These are phyloP conservation scores for Pestalotiopsis sp. DNA, from an alignment of 2,329 filamentous ascomycete species.

Conservation along the genomic window DNA sequence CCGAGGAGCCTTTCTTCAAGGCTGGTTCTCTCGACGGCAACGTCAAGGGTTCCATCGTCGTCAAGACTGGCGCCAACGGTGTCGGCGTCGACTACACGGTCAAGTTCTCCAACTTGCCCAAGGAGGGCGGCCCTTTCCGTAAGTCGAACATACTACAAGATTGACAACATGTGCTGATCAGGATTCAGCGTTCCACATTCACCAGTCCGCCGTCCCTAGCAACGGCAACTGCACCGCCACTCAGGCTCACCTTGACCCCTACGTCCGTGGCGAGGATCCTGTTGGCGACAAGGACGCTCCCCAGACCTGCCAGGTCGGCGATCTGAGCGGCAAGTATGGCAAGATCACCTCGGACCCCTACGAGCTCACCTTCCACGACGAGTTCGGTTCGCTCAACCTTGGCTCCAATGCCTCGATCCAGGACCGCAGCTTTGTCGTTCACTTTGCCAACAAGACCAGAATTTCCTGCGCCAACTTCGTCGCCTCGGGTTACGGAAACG, in stretches of 20 bases:
- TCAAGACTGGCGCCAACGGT: conserved; percentile 45
- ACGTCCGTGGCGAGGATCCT: conserved; percentile 59
- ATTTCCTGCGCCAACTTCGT: conserved; percentile 66
- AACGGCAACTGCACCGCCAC: conserved; percentile 73
- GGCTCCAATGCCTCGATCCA: conserved; percentile 60
- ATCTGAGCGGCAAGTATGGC: conserved; percentile 74
- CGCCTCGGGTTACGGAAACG: conserved; percentile 22
- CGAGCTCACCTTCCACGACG: conserved; percentile 52
- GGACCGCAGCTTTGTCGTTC: conserved; percentile 64
- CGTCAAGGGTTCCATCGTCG: conserved; percentile 53
- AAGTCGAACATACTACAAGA: conserved; percentile 28
- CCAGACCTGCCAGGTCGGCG: conserved; percentile 72
- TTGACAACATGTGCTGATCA: not conserved
- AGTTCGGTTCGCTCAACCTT: conserved; percentile 54
- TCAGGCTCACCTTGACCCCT: conserved; percentile 71
- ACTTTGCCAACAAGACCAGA: conserved; percentile 63
- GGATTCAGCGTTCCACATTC: conserved; percentile 68
- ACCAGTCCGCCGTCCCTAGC: conserved; percentile 61
- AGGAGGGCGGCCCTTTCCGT: conserved; percentile 60
- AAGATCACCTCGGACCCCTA: conserved; percentile 54
- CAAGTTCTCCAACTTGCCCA: conserved; percentile 58
- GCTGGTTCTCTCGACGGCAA: conserved; percentile 48
- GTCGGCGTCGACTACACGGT: conserved; percentile 57
- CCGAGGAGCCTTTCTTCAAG: conserved; percentile 51
- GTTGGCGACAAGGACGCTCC: conserved; percentile 59